A percentile compares a stretch with the other conserved stretches of the same genome.
phyloP scores from a whole-genome alignment of 2,329 filamentous ascomycete genomes.

The Epichloe festucae region DNA sequence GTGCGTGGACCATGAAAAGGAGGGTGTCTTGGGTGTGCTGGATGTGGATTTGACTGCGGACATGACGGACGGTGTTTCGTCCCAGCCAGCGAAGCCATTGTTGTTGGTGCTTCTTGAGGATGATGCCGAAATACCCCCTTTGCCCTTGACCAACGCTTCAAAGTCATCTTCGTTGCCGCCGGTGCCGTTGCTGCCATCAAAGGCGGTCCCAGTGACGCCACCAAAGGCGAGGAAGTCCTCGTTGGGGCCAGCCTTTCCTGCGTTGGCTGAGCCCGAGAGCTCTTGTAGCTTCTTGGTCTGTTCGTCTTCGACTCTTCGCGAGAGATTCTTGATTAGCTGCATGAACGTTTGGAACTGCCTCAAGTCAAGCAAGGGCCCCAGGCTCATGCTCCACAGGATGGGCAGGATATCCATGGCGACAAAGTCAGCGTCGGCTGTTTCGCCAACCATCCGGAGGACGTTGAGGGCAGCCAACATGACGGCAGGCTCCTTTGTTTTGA shows the following conservation, averaged over 20 bases:
- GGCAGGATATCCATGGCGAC: constrained; percentile 85
- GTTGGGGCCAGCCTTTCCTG: constrained; percentile 33
- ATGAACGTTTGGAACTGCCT: constrained; percentile 85
- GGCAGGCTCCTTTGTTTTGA: constrained; percentile 95
- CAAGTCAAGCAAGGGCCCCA: constrained; percentile 79
- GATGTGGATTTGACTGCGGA: constrained; percentile 21
- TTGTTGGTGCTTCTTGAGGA: constrained; percentile 22
- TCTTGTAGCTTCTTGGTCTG: constrained; percentile 83
- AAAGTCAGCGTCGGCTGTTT: constrained; percentile 75
- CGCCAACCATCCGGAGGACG: constrained; percentile 73
- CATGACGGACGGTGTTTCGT: constrained; percentile 24
- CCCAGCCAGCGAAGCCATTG: constrained; percentile 37
- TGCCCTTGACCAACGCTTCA: constrained; percentile 75
- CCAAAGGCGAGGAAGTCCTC: constrained; percentile 62
- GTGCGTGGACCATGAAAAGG: constrained; percentile 54
- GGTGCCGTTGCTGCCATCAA: constrained; percentile 31
- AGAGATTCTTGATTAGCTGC: constrained; percentile 71
- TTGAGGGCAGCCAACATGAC: constrained; percentile 91
- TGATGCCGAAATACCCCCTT: constrained; percentile 20
- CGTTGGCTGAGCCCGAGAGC: constrained; percentile 48
- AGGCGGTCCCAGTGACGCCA: constrained; percentile 47
- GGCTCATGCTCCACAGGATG: constrained; percentile 78
- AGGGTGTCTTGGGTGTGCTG: constrained; percentile 29
- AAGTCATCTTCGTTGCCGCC: constrained; percentile 61
- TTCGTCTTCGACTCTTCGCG: constrained; percentile 71